Evolutionary conservation across 192 early-diverging fungal genomes (phyloP).

Genomic region (Coemansia sp.): DNA sequence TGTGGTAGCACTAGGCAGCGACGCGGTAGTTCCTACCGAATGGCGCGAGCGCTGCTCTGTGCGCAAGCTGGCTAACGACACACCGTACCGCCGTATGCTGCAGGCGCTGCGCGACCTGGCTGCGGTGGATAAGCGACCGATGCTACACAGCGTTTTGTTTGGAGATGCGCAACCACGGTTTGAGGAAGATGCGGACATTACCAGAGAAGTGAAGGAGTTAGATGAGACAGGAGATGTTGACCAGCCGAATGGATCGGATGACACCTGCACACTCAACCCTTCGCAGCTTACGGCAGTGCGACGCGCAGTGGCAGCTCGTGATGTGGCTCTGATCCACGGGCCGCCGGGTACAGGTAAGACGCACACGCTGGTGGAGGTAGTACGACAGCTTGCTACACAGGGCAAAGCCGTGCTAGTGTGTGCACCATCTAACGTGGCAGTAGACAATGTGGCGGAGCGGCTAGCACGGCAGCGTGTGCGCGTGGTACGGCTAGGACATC

Average conservation of each 20-base stretch:
- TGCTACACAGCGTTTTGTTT: slow-evolving; percentile 49
- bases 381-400: slow-evolving; percentile 67
- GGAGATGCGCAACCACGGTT: slow-evolving; percentile 33
- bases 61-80: slow-evolving; percentile 58
- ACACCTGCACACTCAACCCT: slow-evolving; percentile 61
- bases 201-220: background rate
- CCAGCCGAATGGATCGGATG: slow-evolving; percentile 3
- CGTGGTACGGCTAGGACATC: slow-evolving; percentile 81
- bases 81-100: slow-evolving; percentile 46
- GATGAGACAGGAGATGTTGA: background rate
- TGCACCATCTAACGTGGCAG: slow-evolving; percentile 85
- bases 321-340: slow-evolving; percentile 78
- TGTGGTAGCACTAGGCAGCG: slow-evolving; percentile 63
- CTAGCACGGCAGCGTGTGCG: slow-evolving; percentile 59
- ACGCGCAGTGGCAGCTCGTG: slow-evolving; percentile 59
- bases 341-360: slow-evolving; percentile 93
- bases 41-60: slow-evolving; percentile 62
- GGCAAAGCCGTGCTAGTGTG: slow-evolving; percentile 77
- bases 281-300: slow-evolving; percentile 71
- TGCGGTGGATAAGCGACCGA: slow-evolving; percentile 14
- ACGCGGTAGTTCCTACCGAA: slow-evolving; percentile 53
- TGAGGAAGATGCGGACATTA: slow-evolving; percentile 6
- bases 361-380: slow-evolving; percentile 79
- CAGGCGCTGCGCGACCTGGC: slow-evolving; percentile 32
- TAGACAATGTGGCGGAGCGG: slow-evolving; percentile 85